Percentiles rank a stretch among this genome's conserved stretches.
phyloP scores from a whole-genome alignment of 2,329 filamentous ascomycete species.

The Colletotrichum zoysiae region DNA sequence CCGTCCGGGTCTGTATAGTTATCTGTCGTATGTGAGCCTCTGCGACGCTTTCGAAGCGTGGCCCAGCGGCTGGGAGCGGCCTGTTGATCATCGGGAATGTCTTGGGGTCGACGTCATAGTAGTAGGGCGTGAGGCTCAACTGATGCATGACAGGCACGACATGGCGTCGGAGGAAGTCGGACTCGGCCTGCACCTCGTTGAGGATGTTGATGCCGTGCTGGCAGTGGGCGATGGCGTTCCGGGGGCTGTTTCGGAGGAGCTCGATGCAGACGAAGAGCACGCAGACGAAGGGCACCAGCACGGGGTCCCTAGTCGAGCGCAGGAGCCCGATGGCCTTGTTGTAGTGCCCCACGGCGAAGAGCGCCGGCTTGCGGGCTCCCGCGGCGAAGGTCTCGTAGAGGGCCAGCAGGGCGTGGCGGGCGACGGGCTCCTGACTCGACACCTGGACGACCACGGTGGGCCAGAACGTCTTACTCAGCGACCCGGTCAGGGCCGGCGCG shows the following conservation, averaged over 20 bases:
- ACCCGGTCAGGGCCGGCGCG: conserved; percentile 40
- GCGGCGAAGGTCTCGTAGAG: conserved; percentile 33
- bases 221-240: conserved; percentile 23
- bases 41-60: conserved; percentile 35
- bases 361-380: background rate
- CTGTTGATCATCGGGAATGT: conserved; percentile 12
- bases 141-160: conserved; percentile 11
- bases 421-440: conserved; percentile 42
- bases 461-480: conserved; percentile 45
- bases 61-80: background rate
- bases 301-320: conserved; percentile 27
- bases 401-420: conserved; percentile 45
- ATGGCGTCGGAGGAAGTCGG: conserved; percentile 14
- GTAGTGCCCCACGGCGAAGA: conserved; percentile 41
- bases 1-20: conserved; percentile 44
- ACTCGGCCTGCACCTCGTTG: conserved; percentile 16
- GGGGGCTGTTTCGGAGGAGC: conserved; percentile 16
- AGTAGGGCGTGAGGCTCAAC: conserved; percentile 12
- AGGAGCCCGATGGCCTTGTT: conserved; percentile 41
- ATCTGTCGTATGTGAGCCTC: conserved; percentile 50
- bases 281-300: conserved; percentile 42
- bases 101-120: background rate
- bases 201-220: conserved; percentile 32
- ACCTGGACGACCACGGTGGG: conserved; percentile 36
- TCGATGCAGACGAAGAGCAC: conserved; percentile 43